Evolutionary conservation across 1,139 yeast genomes (phyloP), one percentile per base, ranked within the genome.

Genomic region (Diutina mesorugosa): DNA sequence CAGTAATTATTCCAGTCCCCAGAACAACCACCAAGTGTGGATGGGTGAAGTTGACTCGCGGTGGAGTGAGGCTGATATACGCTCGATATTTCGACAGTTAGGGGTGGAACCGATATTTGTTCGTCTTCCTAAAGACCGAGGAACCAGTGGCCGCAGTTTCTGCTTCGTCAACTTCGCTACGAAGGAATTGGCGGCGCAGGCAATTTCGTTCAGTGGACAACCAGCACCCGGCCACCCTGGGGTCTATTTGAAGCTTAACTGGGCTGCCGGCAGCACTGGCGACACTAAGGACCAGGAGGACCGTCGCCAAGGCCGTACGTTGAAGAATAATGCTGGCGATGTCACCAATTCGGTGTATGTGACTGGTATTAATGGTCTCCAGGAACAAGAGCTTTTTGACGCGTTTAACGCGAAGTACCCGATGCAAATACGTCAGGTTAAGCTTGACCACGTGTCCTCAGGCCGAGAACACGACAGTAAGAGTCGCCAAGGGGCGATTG

Each of bases 1-100:
- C 14, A 10, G 4, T 14, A 10, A 35, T 4, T 12, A n/a, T 35
- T 10, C 12, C 14, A n/a, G 41, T 21, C 26, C n/a, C 12, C 50
- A 47, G 10, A 21, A 28, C 32, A 47, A 28, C n/a, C 53, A 63
- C 55, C 80, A 76, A 60, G 59, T 90, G 57, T 90, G 97, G 97
- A 91, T 91, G 97, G 98, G 97, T 10, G 97, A 90, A 67, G 72
- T 91, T 54, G 97, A 90, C 63, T 89, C 95, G 1, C 77, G 82
- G 70, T 87, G 95, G 84, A 90, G 87, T 61, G 97, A 90, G 67
- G 73, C 73, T 16, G 76, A 81, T 55, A 81, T 91, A 56, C 75
- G 77, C 50, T 76, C 80, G 57, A 74, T 90, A 56, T 91, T 97
- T 97, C 60, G 66, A 6, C 57, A 69, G 12, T 60, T 72, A 12